phyloP scores from a whole-genome alignment of 2,329 filamentous ascomycete species.

The Ceratocystis cacaofunesta region DNA sequence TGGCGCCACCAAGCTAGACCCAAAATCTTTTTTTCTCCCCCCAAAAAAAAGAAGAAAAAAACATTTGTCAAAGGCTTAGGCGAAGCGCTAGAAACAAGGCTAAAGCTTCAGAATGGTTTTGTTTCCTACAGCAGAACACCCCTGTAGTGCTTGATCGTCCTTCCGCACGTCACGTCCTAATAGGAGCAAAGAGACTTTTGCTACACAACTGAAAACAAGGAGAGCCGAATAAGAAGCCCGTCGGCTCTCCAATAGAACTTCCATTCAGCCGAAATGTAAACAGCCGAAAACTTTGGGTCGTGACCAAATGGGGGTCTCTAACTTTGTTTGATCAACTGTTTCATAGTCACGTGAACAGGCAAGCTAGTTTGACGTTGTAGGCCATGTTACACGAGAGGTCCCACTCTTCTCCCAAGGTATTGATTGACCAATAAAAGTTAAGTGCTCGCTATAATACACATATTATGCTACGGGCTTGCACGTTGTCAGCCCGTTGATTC shows the following conservation, averaged over 20 bases:
- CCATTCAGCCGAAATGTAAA: not conserved
- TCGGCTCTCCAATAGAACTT: not conserved
- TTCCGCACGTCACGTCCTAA: not conserved
- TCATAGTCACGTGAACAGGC: not conserved
- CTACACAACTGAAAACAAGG: not conserved
- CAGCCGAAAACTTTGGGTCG: not conserved
- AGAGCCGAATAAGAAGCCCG: not conserved
- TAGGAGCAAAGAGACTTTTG: not conserved
- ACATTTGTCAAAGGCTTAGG: not conserved
- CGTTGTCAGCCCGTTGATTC: too few species aligned
- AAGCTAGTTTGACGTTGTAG: not conserved
- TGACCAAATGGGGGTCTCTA: not conserved
- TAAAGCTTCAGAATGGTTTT: constrained; percentile 2
- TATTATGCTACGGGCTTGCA: too few species aligned
- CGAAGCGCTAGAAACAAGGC: not conserved
- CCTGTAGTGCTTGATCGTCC: constrained; percentile 3
- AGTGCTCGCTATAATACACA: too few species aligned
- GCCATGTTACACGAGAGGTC: not conserved
- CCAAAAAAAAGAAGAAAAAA: too few species aligned
- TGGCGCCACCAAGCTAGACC: too few species aligned
- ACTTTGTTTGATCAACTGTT: not conserved
- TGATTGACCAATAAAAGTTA: too few species aligned
- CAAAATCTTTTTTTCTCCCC: too few species aligned
- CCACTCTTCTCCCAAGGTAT: not conserved
- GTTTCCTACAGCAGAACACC: not conserved